Evolutionary conservation across 805 yeast species (phyloP).

Genomic region (Candida nitratophila): DNA sequence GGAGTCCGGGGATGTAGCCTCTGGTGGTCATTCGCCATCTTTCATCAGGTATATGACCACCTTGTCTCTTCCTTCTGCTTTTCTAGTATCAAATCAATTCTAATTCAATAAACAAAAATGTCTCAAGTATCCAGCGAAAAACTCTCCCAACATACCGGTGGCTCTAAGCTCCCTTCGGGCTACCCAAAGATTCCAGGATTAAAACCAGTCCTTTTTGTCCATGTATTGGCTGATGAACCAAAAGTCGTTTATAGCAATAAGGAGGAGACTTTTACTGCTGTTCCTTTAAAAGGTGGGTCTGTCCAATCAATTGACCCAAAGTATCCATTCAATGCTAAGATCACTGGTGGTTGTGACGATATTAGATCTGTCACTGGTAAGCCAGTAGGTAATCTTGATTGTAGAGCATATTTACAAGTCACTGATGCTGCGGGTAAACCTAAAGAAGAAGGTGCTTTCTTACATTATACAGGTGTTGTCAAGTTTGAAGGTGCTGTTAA

Average conservation of each 20-base stretch:
- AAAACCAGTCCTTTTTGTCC: slow-evolving; percentile 32
- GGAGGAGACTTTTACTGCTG: slow-evolving; percentile 21
- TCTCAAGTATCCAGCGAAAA: not conserved
- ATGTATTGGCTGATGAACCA: slow-evolving; percentile 29
- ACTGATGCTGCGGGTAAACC: slow-evolving; percentile 25
- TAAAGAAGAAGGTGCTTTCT: slow-evolving; percentile 33
- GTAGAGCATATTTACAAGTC: slow-evolving; percentile 35
- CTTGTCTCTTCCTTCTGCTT: too few relatives aligned
- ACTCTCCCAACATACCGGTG: not conserved
- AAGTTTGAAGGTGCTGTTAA: slow-evolving; percentile 28
- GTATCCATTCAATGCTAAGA: slow-evolving; percentile 30
- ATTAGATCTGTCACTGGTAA: slow-evolving; percentile 28
- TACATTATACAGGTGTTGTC: slow-evolving; percentile 44
- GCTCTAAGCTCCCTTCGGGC: not conserved
- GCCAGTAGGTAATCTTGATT: slow-evolving; percentile 34
- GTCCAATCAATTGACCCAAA: slow-evolving; percentile 29
- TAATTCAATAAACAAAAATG: not conserved
- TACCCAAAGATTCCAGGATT: slow-evolving; percentile 14
- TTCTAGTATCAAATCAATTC: too few relatives aligned
- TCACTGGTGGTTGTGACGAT: slow-evolving; percentile 41
- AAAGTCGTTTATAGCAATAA: slow-evolving; percentile 19
- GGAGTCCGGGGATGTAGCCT: too few relatives aligned
- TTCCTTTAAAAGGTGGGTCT: slow-evolving; percentile 28
- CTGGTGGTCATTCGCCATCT: too few relatives aligned
- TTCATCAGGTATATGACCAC: too few relatives aligned